Evolutionary conservation across 1,284 basidiomycete genomes (phyloP), one percentile per base, ranked within the genome.

Genomic region (Bjerkandera adusta): DNA sequence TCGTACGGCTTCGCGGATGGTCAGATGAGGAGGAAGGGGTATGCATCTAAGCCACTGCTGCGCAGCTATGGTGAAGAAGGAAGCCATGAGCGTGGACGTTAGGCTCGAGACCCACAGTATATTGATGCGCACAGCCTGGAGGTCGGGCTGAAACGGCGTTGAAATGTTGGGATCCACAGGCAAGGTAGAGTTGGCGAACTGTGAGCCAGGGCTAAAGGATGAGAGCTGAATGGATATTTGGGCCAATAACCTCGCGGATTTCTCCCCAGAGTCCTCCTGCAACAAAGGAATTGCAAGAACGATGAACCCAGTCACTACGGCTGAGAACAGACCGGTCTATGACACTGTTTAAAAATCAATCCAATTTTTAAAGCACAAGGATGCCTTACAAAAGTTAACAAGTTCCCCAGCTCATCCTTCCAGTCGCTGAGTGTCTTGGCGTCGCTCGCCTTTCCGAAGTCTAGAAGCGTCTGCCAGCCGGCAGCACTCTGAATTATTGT

Each of bases 31-130:
- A n/a, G 38, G 20, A 27, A 46, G 27, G 24, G 35, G 37, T 21
- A 26, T 43, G 20, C 37, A 29, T 16, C 44, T 34, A 11, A 51
- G 41, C 50, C 50, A 51, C 22, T 48, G 46, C 27, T 51, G 47
- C 20, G 46, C 50, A 15, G 47, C 39, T 24, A 51, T 48, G 43
- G 46, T 30, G 7, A 51, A 24, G 12, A 44, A 47, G 3, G 50
- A 36, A 7, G 50, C 29, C 8, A 43, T 38, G 5, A 51, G 38
- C 22, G 46, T 48, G 20, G 45, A 32, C 11, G 43, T 35, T 7
- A 51, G 43, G 36, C 36, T 38, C 7, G 24, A n/a, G 15, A 46
- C 22, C 44, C 44, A 46, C 4, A 46, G 44, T 5, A 32, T 39
- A 16, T 46, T 46, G 36, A 46, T 22, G 2, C 29, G 21, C 18